phyloP scores from a whole-genome alignment of 2,329 filamentous ascomycete species.

The Microdochium bolleyi region DNA sequence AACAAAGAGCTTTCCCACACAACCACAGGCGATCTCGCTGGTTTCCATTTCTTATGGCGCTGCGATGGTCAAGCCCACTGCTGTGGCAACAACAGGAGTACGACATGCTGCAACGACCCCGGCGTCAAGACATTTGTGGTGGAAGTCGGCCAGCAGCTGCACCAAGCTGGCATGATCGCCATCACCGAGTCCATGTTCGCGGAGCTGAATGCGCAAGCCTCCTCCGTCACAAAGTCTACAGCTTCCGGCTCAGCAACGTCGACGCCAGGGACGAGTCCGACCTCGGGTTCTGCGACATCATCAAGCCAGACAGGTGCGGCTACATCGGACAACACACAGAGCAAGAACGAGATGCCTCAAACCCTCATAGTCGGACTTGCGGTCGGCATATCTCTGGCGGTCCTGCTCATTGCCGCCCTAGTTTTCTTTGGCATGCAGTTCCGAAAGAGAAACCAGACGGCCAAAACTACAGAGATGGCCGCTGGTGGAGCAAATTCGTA shows the following conservation, averaged over 20 bases:
- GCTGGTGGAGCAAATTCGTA: no score
- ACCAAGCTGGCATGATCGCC: not conserved
- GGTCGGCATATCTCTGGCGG: conserved; percentile 7
- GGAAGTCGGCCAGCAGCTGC: conserved; percentile 1
- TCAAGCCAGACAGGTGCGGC: no score
- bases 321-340: not conserved
- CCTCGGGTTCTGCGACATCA: no score
- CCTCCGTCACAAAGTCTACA: not conserved
- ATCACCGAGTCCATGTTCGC: not conserved
- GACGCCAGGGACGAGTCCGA: no score
- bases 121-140: conserved; percentile 1
- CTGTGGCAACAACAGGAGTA: conserved; percentile 6
- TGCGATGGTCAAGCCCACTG: conserved; percentile 5
- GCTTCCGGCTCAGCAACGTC: not conserved
- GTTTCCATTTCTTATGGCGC: conserved; percentile 7
- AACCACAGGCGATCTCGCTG: conserved; percentile 3
- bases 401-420: conserved; percentile 4
- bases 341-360: not conserved
- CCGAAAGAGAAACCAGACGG: conserved; percentile 1
- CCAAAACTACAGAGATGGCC: no score
- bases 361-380: conserved; percentile 5
- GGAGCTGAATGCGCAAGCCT: conserved; percentile 1
- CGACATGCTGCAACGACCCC: conserved; percentile 7
- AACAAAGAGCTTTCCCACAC: not conserved
- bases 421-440: conserved; percentile 7